These are phyloP conservation scores for Penicillium alfredii DNA, from an alignment of 495 filamentous ascomycete genomes.

Conservation along the genomic window DNA sequence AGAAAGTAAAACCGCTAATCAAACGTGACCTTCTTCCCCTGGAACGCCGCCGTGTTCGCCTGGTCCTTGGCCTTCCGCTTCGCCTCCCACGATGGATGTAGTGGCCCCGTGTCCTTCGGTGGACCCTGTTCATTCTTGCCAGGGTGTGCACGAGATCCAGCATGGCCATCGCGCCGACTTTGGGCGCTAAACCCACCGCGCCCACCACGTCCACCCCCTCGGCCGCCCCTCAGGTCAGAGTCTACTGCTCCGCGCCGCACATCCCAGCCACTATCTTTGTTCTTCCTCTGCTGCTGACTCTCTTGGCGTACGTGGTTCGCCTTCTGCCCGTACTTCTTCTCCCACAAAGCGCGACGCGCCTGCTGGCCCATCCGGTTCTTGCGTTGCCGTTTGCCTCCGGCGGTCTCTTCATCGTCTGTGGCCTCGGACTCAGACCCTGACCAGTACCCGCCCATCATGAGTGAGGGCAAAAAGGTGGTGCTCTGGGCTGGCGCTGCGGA, in stretches of 20 bases:
- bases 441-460: slow-evolving; percentile 82
- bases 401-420: slow-evolving; percentile 32
- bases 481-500: slow-evolving; percentile 41
- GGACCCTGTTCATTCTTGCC: slow-evolving; percentile 31
- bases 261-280: slow-evolving; percentile 47
- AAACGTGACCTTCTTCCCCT: slow-evolving; percentile 89
- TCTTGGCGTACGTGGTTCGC: slow-evolving; percentile 64
- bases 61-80: slow-evolving; percentile 77
- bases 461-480: slow-evolving; percentile 78
- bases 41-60: slow-evolving; percentile 53
- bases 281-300: slow-evolving; percentile 20
- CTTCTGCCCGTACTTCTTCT: slow-evolving; percentile 78
- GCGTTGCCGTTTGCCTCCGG: slow-evolving; percentile 33
- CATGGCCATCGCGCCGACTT: slow-evolving; percentile 6
- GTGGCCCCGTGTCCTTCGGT: slow-evolving; percentile 51
- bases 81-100: slow-evolving; percentile 95
- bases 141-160: slow-evolving; percentile 1
- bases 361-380: slow-evolving; percentile 91
- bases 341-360: slow-evolving; percentile 77
- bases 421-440: slow-evolving; percentile 75
- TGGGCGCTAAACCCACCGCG: slow-evolving; percentile 7
- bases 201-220: slow-evolving; percentile 13
- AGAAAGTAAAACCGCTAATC: slow-evolving; percentile 47
- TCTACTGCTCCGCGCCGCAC: slow-evolving; percentile 37
- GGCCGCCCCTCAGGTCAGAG: slow-evolving; percentile 18